Evolutionary conservation across 106 monocot species (phyloP), one percentile per base, ranked within the genome.

Genomic region (Phalaenopsis aphrodite): DNA sequence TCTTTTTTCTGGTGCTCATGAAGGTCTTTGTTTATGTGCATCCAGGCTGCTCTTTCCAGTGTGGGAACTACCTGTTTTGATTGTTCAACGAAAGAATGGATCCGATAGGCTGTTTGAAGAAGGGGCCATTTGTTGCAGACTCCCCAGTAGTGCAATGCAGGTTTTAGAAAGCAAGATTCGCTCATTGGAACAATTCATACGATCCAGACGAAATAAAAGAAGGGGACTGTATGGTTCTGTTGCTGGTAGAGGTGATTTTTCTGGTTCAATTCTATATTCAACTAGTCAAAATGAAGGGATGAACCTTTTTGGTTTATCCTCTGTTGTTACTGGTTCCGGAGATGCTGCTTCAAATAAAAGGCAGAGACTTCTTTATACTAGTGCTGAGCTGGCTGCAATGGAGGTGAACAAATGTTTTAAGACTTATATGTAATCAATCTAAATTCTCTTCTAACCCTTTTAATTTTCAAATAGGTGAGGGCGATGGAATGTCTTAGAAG

Each of bases 401-500:
- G 94, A 99, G 98, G 98, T 98, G 80, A 78, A 24, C 58, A 73
- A 64, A 21, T 58, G 43, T 36, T 76, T 41, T 42, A 72, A 15
- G 36, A 66, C 18, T 37, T 16, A 75, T 11, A 19, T 55, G 21
- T 58, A 71, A 56, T 3, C 56, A 19, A 19, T 19, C 3, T 66
- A 12, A 55, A 43, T 66, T 23, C 67, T 73, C n/a, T 80, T 5
- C 72, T 83, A 55, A 79, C 14, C 21, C 58, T 21, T 75, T 66
- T 14, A 15, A 52, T 66, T 61, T 73, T 78, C 38, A 77, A 56
- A 49, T 86, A 97, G 96, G 96, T 98, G 39, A 87, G 94, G 79
- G 92, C 94, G 78, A 94, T 94, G 90, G 98, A 99, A 78, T 99
- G 98, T 64, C 88, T 99, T 41, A 92, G 98, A 83, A 84, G 98